Base-by-base conservation (phyloP, 1,284 basidiomycete species). In the Marasmius fiardii region DNA sequence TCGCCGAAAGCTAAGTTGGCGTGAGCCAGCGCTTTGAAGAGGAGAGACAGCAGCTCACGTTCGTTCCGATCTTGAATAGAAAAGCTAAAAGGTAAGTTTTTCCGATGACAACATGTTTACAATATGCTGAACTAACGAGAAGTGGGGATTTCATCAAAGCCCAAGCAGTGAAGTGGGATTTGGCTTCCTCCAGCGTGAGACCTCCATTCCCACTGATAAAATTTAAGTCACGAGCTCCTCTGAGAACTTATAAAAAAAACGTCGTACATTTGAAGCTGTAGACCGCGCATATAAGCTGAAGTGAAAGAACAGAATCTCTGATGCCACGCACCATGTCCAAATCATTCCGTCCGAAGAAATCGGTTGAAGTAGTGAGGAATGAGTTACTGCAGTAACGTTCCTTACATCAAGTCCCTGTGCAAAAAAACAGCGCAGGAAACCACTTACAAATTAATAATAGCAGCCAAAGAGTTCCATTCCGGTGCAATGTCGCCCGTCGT, bases 121-220 rank as follows among this genome's bases (percentile, higher is more conserved):
- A 43, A n/a, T 5, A 28, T 21, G 28, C 43, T 5, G 14, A 28
- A n/a, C 34, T 69, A 54, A 82, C 77, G 51, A 83, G 65, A 6
- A 82, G 68, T 10, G 81, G 82, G 0, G 81, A 82, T 64, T 82
- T 83, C 76, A 85, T 78, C 24, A 86, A 68, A n/a, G 83, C 82
- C 85, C 84, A 86, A 2, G 80, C 82, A 0, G 81, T 84, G 67
- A 84, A 85, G 62, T 85, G 82, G 1, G 82, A 74, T 65, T 85
- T 85, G 6, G 76, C 66, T 67, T 86, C 84, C 21, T 86, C 82
- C 60, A 71, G 78, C 1, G 80, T 82, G 44, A 85, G 28, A 31
- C 28, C 28, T 31, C 28, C 28, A 10, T 31, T 31, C 4, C 28
- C 28, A 31, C 28, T 31, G 28, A 31, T 31, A 31, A 31, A 31